phyloP scores from a whole-genome alignment of 2,329 filamentous ascomycete genomes.

The Phyllosticta ampelicida region DNA sequence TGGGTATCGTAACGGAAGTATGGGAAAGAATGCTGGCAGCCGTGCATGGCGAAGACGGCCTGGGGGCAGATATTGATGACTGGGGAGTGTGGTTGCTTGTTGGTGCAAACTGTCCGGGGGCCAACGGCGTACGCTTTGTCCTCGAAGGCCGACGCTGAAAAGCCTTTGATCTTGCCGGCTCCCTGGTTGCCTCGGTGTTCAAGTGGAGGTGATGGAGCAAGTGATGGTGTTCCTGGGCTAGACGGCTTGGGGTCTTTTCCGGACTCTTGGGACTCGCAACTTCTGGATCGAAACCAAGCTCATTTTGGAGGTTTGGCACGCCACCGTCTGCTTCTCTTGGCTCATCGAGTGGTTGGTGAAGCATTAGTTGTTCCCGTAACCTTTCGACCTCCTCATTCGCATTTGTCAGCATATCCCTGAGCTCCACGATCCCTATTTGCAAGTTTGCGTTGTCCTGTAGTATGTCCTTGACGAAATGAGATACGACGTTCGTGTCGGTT shows the following conservation, averaged over 20 bases:
- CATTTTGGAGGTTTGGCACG: slow-evolving; percentile 54
- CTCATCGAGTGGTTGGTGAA: slow-evolving; percentile 58
- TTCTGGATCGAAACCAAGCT: slow-evolving; percentile 44
- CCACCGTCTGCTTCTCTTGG: slow-evolving; percentile 17
- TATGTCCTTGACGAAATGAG: slow-evolving; percentile 91
- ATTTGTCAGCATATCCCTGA: slow-evolving; percentile 79
- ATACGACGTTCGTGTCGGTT: slow-evolving; percentile 62
- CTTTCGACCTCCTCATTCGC: slow-evolving; percentile 92
- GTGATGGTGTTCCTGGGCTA: slow-evolving; percentile 61
- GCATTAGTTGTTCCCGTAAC: slow-evolving; percentile 68
- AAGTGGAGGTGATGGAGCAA: slow-evolving; percentile 90
- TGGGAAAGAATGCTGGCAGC: slow-evolving; percentile 53
- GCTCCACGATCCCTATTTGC: slow-evolving; percentile 81
- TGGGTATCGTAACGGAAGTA: slow-evolving; percentile 47
- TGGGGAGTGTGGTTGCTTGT: slow-evolving; percentile 27
- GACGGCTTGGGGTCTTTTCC: slow-evolving; percentile 16
- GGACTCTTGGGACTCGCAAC: slow-evolving; percentile 2
- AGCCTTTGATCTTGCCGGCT: slow-evolving; percentile 28
- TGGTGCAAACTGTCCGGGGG: slow-evolving; percentile 40
- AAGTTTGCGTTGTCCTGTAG: slow-evolving; percentile 90
- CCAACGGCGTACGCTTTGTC: slow-evolving; percentile 60
- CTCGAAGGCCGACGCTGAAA: slow-evolving; percentile 52
- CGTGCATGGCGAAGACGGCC: slow-evolving; percentile 34
- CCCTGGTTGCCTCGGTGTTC: background rate
- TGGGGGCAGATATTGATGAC: slow-evolving; percentile 27